Evolutionary conservation across 805 yeast species (phyloP), one percentile per base, ranked within the genome.

Genomic region (Candida verbasci): DNA sequence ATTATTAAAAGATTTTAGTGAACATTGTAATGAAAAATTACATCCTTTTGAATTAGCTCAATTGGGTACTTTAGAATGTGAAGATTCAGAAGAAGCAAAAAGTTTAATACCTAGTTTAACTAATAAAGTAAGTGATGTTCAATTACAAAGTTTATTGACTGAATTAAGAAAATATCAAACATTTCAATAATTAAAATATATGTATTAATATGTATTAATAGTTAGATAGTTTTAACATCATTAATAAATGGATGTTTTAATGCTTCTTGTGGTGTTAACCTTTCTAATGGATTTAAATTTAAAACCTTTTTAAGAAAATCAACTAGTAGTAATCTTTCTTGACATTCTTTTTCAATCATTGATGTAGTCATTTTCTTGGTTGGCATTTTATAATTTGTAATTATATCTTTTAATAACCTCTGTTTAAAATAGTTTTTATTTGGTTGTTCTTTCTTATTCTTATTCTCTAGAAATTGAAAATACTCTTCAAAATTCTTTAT

Each of bases 191-290:
- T 17, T 6, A 7, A 25, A 25, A 14, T 6, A 25, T 7, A 8
- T 20, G 22, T 20, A 20, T 20, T 20, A 23, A 23, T 23, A 23
- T 18, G 21, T 18, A 18, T 6, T 8, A 18, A 18, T 18, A 18
- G 8, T 18, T 6, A 18, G 6, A 27, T 30, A 11, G 36, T 32
- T 29, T 24, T 25, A 3, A 48, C 45, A 34, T 61, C 68, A 31
- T 43, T 83, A 14, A 93, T 78, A 57, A 93, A 93, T 0, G 97
- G 97, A 62, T 93, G 98, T 57, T 76, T 67, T 11, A 81, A 67
- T 0, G 97, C 98, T 57, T 93, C 97, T 47, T 87, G 96, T 9
- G 98, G 98, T 0, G 97, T 86, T 83, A 96, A 84, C 49, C 99
- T 76, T 56, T 88, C 96, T 48, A 93, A 71, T 0, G 98, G 98